Percentiles rank a stretch among this genome's conserved stretches.
These are phyloP conservation scores for Leonotis leonurus DNA, from an alignment of 257 asterid genomes.

Conservation along the genomic window DNA sequence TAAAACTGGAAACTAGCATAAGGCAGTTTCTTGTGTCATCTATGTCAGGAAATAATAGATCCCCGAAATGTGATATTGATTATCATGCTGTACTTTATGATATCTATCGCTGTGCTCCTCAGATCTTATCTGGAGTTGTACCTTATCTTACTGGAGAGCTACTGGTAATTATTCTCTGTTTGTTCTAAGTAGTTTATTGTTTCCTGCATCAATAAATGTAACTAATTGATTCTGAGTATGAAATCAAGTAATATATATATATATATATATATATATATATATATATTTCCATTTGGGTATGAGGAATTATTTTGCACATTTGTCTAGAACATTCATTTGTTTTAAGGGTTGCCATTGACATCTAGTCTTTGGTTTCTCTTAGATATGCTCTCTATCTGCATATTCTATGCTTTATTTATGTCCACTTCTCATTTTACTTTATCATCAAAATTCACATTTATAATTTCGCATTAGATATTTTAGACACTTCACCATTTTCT, in stretches of 20 bases:
- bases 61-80: conserved; percentile 49
- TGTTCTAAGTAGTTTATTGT: conserved; percentile 1
- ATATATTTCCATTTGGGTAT: no score
- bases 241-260: no score
- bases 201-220: conserved; percentile 1
- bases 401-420: not conserved
- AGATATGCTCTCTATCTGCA: conserved; percentile 7
- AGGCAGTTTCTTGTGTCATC: conserved; percentile 80
- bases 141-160: conserved; percentile 96
- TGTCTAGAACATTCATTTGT: conserved; percentile 4
- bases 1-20: conserved; percentile 75
- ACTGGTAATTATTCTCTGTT: conserved; percentile 51
- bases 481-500: conserved; percentile 13
- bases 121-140: conserved; percentile 78
- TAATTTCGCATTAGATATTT: not conserved
- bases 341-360: not conserved
- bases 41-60: conserved; percentile 74
- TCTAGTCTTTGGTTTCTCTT: conserved; percentile 7
- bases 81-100: conserved; percentile 73
- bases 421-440: not conserved
- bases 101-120: conserved; percentile 72
- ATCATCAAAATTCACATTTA: not conserved
- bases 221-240: not conserved
- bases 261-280: no score
- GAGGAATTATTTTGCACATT: conserved; percentile 1